Conservation (phyloP, 2,329 filamentous ascomycete genomes). For the Hysterium pulicare region DNA sequence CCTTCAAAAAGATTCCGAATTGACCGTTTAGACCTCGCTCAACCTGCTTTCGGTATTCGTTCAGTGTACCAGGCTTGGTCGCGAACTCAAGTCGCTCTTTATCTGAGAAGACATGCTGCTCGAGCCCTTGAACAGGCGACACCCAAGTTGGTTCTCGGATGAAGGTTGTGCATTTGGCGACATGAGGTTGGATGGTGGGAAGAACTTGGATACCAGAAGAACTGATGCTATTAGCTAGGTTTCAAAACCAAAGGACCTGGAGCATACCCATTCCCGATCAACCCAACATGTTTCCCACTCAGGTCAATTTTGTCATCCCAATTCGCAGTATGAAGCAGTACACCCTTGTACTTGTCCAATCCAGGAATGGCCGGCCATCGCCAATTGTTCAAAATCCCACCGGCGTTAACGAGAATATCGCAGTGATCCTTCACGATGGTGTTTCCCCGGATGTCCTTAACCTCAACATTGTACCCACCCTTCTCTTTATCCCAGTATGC, state of each 20-base stretch:
- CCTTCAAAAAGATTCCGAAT: constrained; percentile 48
- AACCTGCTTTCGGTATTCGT: constrained; percentile 43
- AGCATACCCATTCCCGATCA: constrained; percentile 58
- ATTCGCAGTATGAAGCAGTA: constrained; percentile 53
- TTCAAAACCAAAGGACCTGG: no score
- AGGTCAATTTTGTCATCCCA: constrained; percentile 54
- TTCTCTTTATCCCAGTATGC: constrained; percentile 37
- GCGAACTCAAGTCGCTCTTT: constrained; percentile 44
- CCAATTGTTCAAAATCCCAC: constrained; percentile 52
- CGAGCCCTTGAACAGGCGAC: constrained; percentile 43
- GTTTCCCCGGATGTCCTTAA: constrained; percentile 29
- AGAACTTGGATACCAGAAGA: constrained; percentile 55
- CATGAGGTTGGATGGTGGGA: constrained; percentile 45
- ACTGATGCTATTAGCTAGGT: no score
- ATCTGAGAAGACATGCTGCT: constrained; percentile 42
- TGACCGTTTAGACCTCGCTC: constrained; percentile 47
- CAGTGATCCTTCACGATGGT: constrained; percentile 39
- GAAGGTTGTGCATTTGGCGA: constrained; percentile 47
- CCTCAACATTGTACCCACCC: constrained; percentile 35
- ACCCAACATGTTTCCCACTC: constrained; percentile 46
- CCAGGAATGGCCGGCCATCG: constrained; percentile 54
- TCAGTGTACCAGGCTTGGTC: constrained; percentile 38
- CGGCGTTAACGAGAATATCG: constrained; percentile 49
- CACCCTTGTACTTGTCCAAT: constrained; percentile 50
- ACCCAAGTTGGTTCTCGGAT: constrained; percentile 53